Evolutionary conservation across 2,329 filamentous ascomycete genomes (phyloP).

Genomic region (Claviceps sp.): DNA sequence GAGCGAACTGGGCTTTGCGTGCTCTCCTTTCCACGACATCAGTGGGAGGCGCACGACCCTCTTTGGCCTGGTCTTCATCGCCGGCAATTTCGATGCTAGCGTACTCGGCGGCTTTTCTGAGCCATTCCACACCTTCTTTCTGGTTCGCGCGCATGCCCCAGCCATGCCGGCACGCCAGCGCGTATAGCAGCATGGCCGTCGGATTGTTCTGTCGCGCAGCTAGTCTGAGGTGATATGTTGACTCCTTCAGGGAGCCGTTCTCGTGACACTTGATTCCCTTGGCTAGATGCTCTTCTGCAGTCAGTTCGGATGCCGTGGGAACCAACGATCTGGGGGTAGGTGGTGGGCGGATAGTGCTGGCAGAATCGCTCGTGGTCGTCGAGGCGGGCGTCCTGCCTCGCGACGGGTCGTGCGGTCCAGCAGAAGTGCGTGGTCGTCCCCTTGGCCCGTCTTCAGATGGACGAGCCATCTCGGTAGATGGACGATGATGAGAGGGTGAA

Average conservation of each 20-base stretch:
- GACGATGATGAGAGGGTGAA: constrained; percentile 30
- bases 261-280: constrained; percentile 88
- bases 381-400: constrained; percentile 34
- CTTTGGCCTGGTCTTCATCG: constrained; percentile 54
- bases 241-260: constrained; percentile 76
- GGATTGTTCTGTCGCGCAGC: constrained; percentile 77
- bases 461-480: constrained; percentile 30
- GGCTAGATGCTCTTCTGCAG: constrained; percentile 75
- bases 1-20: constrained; percentile 81
- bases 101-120: constrained; percentile 78
- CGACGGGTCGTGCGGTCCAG: constrained; percentile 23
- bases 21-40: constrained; percentile 63
- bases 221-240: constrained; percentile 86
- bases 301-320: constrained; percentile 53
- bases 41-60: constrained; percentile 39
- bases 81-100: constrained; percentile 73
- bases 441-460: constrained; percentile 36
- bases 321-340: constrained; percentile 31
- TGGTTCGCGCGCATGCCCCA: constrained; percentile 96
- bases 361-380: constrained; percentile 37
- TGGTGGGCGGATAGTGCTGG: constrained; percentile 34
- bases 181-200: constrained; percentile 92
- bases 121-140: constrained; percentile 79
- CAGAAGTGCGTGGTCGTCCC: constrained; percentile 29
- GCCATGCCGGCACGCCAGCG: constrained; percentile 84